Evolutionary conservation across 2,329 filamentous ascomycete genomes (phyloP), one percentile per base, ranked within the genome.

Genomic region (Trichothecium roseum): DNA sequence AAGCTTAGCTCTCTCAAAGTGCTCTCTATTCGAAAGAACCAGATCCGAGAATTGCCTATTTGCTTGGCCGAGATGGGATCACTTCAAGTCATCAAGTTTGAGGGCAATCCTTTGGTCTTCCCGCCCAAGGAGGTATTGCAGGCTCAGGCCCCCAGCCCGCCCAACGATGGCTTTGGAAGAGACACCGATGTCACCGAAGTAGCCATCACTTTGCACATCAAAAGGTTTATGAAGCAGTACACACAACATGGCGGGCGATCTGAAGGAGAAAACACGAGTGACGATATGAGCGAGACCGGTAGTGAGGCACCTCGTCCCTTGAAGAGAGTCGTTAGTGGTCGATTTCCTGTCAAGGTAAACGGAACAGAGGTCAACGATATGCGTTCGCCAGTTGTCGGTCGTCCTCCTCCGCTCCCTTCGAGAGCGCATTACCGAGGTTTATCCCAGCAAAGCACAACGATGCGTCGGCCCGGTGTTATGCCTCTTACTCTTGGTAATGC

Each of bases 11-110:
- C 85, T 2, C 65, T 96, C 43, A 93, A 94, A 52, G 88, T 95
- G 13, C 68, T 96, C 37, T 88, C 87, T 3, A 73, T 95, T 26
- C 82, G 84, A 46, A 84, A 84, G 52, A 95, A 95, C 55, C 76
- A 81, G 40, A 85, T 96, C 47, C 79, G 85, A 43, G 81, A 88
- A 46, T 64, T 96, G 14, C 89, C 89, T 2, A 63, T 84, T 6
- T 88, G 84, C 44, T 63, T 96, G 16, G 86, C 84, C 37, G 87
- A 94, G 44, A 94, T 95, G 83, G 79, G 73, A 38, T 91, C 86
- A 37, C 63, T 96, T 40, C 84, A 89, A 53, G 83, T 93, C 45
- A 68, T 96, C 38, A 94, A 94, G 56, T 75, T 95, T 26, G 83
- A 89, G 39, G 86, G 86, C 31, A 95, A 95, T 47, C 84, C 84